phyloP scores from a whole-genome alignment of 2,329 filamentous ascomycete species.

The Aureobasidium leucospermi region DNA sequence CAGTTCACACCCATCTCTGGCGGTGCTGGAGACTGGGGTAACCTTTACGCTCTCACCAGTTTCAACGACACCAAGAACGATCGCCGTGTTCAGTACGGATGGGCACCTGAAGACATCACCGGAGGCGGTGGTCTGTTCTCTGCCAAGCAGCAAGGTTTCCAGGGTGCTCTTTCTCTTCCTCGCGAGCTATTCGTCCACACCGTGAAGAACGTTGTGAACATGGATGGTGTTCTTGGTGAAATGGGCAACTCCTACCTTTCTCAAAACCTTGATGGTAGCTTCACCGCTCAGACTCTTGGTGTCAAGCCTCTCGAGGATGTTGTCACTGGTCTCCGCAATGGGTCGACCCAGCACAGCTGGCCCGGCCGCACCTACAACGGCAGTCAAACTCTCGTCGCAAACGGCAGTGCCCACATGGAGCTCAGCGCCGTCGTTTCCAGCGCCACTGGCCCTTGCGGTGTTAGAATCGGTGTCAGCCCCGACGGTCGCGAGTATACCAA shows the following conservation, averaged over 20 bases:
- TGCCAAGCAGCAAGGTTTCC: conserved; percentile 36
- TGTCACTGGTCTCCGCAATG: conserved; percentile 32
- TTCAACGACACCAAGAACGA: conserved; percentile 44
- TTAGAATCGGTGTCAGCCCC: conserved; percentile 37
- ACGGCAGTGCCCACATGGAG: conserved; percentile 33
- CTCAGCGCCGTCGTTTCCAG: conserved; percentile 33
- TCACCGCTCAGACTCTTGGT: conserved; percentile 38
- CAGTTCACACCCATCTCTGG: conserved; percentile 38
- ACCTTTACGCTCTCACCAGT: conserved; percentile 39
- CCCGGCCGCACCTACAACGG: conserved; percentile 21
- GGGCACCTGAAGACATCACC: conserved; percentile 37
- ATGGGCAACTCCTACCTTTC: conserved; percentile 31
- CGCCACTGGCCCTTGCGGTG: conserved; percentile 33
- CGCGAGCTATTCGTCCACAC: conserved; percentile 42
- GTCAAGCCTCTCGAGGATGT: conserved; percentile 38
- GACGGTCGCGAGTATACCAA: conserved; percentile 37
- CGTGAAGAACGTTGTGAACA: conserved; percentile 31
- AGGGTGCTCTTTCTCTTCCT: conserved; percentile 37
- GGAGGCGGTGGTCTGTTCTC: conserved; percentile 32
- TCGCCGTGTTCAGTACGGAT: conserved; percentile 41
- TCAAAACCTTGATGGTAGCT: conserved; percentile 25
- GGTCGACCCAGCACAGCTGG: conserved; percentile 22
- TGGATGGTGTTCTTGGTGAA: conserved; percentile 26
- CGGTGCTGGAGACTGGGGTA: conserved; percentile 38
- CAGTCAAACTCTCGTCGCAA: conserved; percentile 22